These are phyloP conservation scores for Herpetomonas samuelpessoai DNA, from an alignment of 208 protist genomes.

Conservation along the genomic window DNA sequence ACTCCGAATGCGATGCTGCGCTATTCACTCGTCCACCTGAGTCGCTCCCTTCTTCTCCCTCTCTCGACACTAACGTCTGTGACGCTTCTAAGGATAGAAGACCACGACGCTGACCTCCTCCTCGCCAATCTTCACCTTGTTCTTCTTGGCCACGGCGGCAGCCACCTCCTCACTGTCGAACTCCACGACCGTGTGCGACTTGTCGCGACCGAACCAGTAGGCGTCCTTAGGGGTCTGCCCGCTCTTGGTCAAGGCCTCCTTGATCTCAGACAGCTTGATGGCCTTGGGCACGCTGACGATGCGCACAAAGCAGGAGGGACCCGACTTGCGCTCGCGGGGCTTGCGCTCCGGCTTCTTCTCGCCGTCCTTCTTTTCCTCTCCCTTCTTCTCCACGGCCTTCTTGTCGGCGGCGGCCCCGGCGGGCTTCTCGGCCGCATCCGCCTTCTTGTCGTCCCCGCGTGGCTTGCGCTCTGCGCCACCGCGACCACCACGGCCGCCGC, in stretches of 20 bases:
- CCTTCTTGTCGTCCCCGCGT: slow-evolving; percentile 9
- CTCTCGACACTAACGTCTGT: slow-evolving; percentile 11
- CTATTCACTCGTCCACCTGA: too few species aligned
- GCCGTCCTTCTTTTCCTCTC: neutral
- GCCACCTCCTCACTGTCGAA: slow-evolving; percentile 27
- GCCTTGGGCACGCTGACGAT: slow-evolving; percentile 54
- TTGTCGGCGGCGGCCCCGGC: slow-evolving; percentile 4
- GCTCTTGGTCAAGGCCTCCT: slow-evolving; percentile 21
- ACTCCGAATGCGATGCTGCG: too few species aligned
- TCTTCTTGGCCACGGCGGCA: slow-evolving; percentile 13
- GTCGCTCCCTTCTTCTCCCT: slow-evolving; percentile 10
- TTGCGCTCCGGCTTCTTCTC: slow-evolving; percentile 7
- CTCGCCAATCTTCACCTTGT: slow-evolving; percentile 31
- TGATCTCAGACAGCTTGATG: slow-evolving; percentile 64
- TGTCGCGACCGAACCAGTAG: slow-evolving; percentile 69
- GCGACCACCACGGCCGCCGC: neutral
- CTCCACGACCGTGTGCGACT: slow-evolving; percentile 55
- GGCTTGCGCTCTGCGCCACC: neutral
- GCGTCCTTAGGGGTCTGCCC: slow-evolving; percentile 31
- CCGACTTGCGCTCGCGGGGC: slow-evolving; percentile 9
- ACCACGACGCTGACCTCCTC: slow-evolving; percentile 11
- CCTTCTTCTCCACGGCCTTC: slow-evolving; percentile 1
- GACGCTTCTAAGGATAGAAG: slow-evolving; percentile 24
- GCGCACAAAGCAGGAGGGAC: slow-evolving; percentile 36
- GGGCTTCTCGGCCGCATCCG: slow-evolving; percentile 4